phyloP scores from a whole-genome alignment of 768 basidiomycete species.

The Imleria badia region DNA sequence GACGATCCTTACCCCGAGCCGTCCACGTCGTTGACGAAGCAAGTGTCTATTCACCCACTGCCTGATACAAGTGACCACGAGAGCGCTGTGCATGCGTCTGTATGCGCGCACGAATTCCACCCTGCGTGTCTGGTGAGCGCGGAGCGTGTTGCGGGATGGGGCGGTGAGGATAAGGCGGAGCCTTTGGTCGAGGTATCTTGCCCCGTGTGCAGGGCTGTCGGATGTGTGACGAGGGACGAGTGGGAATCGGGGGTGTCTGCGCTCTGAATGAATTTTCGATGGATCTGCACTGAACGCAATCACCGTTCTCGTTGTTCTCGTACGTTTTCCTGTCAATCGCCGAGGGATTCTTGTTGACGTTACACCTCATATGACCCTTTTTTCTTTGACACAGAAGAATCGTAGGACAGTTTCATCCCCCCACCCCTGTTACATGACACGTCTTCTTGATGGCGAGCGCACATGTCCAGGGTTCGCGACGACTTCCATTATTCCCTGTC shows the following conservation, averaged over 20 bases:
- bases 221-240: conserved; percentile 55
- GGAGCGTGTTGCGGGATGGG: conserved; percentile 64
- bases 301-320: not conserved
- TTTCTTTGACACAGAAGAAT: not conserved
- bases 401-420: no score
- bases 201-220: conserved; percentile 67
- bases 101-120: conserved; percentile 72
- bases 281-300: not conserved
- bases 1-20: conserved; percentile 55
- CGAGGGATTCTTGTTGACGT: not conserved
- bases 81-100: conserved; percentile 19
- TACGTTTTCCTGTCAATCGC: not conserved
- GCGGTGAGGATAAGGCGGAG: conserved; percentile 43
- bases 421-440: not conserved
- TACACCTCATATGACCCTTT: not conserved
- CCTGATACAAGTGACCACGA: conserved; percentile 12
- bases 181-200: conserved; percentile 66
- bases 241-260: conserved; percentile 53
- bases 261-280: conserved; percentile 18
- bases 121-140: conserved; percentile 67
- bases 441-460: conserved; percentile 1
- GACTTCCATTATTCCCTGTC: not conserved
- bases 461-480: not conserved
- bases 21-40: conserved; percentile 19
- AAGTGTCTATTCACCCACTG: conserved; percentile 24